These are phyloP conservation scores for Aspergillus sp. DNA, from an alignment of 2,329 filamentous ascomycete species.

Conservation along the genomic window DNA sequence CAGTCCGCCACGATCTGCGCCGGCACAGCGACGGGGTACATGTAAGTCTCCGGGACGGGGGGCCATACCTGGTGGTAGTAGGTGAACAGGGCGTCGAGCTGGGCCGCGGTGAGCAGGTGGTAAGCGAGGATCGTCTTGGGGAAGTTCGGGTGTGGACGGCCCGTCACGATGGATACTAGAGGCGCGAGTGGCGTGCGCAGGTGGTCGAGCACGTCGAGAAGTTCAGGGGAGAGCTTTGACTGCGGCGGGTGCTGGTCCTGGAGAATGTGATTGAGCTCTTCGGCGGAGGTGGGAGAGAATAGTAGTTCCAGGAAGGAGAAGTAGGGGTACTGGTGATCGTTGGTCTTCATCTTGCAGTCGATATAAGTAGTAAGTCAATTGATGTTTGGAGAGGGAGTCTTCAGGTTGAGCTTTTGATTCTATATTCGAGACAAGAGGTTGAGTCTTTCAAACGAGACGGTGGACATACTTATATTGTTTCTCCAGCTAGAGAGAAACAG, in stretches of 20 bases:
- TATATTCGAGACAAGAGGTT: too few relatives aligned
- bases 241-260: not conserved
- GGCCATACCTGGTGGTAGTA: slow-evolving; percentile 45
- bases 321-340: not conserved
- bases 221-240: slow-evolving; percentile 11
- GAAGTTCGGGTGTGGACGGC: slow-evolving; percentile 37
- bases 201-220: slow-evolving; percentile 22
- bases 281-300: not conserved
- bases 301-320: not conserved
- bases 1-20: slow-evolving; percentile 28
- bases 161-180: slow-evolving; percentile 37
- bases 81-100: slow-evolving; percentile 42
- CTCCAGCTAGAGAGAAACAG: not conserved
- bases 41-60: slow-evolving; percentile 26
- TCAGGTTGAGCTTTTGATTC: not conserved
- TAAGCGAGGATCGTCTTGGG: slow-evolving; percentile 38
- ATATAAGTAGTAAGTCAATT: too few relatives aligned
- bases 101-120: slow-evolving; percentile 39
- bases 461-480: not conserved
- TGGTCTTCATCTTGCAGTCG: too few relatives aligned
- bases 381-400: not conserved
- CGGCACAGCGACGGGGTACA: slow-evolving; percentile 34
- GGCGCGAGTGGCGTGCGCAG: slow-evolving; percentile 32
- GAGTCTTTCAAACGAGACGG: not conserved
- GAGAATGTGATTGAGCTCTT: not conserved